Evolutionary conservation across 108 stramenopile genomes (phyloP), one percentile per base, ranked within the genome.

Genomic region (Craspedostauros australis): DNA sequence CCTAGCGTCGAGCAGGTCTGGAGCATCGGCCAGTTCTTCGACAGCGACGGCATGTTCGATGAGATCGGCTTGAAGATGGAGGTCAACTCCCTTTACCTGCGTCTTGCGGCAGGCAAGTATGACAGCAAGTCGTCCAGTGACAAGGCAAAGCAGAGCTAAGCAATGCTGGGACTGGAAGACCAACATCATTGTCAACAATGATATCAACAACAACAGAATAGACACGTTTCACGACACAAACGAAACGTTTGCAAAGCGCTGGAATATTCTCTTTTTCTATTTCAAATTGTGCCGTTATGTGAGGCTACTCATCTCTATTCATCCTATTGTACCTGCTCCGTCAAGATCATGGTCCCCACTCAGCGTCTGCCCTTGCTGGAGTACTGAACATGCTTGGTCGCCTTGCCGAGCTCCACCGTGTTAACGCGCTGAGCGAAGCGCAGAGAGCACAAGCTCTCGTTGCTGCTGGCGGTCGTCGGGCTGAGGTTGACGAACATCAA

Each of bases 401-500:
- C 84, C 45, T 82, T 82, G 26, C 86, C 86, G n/a, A 87, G 62
- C 39, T 87, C 86, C n/a, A 87, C 81, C 33, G 66, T 64, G 37
- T 82, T 82, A 2, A 87, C 86, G 20, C 81, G 68, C 56, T 80
- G 73, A 8, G 96, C 96, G 62, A 97, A 97, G 16, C 96, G 72
- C n/a, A 97, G 69, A 27, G 93, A 93, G 66, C 91, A 95, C 2
- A 97, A 63, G 43, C 89, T 91, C 60, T 97, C 96, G 50, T 63
- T 61, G 53, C 80, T 70, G 41, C 86, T 86, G n/a, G 65, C 82
- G 9, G 71, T 50, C 15, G 94, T 95, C 4, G 93, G 93, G 22
- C 86, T 87, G 22, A 94, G 52, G 70, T 95, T 97, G 16, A 97
- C 96, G 54, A 97, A 86, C 94, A 97, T 95, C 25, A 97, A 68